phyloP scores from a whole-genome alignment of 306 rosid species.

The Casuarina cunninghamiana region DNA sequence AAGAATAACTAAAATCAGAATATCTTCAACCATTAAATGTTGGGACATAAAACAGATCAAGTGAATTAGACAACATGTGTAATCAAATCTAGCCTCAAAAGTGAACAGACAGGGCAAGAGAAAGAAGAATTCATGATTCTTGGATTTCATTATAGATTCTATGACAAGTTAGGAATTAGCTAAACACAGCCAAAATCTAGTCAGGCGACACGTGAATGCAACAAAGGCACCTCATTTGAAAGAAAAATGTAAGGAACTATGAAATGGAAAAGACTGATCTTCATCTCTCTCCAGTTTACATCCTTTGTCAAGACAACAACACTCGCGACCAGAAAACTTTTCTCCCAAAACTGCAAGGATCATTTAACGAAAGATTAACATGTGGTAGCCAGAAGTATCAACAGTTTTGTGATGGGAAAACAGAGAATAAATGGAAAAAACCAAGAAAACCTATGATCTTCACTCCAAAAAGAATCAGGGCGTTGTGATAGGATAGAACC shows the following conservation, averaged over 20 bases:
- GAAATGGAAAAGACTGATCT: not conserved
- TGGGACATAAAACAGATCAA: not conserved
- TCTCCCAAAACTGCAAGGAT: slow-evolving; percentile 22
- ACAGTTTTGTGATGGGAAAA: slow-evolving; percentile 17
- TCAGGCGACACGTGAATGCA: not conserved
- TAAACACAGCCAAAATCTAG: not conserved
- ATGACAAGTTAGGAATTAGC: not conserved
- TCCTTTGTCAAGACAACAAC: not conserved
- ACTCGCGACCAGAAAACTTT: slow-evolving; percentile 10
- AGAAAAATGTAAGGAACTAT: not conserved
- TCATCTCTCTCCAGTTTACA: slow-evolving; percentile 10
- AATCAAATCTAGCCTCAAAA: not conserved
- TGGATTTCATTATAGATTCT: not conserved
- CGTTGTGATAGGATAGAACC: slow-evolving; percentile 10
- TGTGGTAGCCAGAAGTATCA: slow-evolving; percentile 4
- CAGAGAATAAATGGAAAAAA: not conserved
- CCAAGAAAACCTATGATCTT: slow-evolving; percentile 5
- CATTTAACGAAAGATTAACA: slow-evolving; percentile 4
- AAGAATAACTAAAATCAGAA: not conserved
- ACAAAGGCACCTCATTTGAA: not conserved
- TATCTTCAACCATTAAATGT: not conserved
- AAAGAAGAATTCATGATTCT: not conserved
- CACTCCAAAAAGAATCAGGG: slow-evolving; percentile 48
- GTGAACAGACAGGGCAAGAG: not conserved
- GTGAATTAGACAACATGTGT: not conserved